Base-by-base conservation (phyloP, 257 asterid genomes). In the Primulina huaijiensis region DNA sequence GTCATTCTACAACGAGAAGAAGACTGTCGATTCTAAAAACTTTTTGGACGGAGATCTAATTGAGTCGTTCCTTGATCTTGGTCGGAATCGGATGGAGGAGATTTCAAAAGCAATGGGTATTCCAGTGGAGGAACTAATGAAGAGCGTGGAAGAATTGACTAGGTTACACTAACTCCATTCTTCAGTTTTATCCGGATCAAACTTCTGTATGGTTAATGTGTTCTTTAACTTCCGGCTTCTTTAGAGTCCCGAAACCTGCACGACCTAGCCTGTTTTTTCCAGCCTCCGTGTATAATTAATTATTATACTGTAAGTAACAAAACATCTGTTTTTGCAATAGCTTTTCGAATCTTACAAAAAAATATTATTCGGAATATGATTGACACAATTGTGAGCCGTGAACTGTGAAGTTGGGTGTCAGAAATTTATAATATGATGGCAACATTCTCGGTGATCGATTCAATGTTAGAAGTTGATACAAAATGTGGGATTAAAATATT, bases 121-220 rank as follows among this genome's bases (percentile, higher is more conserved):
- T 25, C 79, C 95, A 0, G 96, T 91, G 23, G 97, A 91, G 84
- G 97, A 91, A 74, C 87, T 94, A 12, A 89, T 88, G 97, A 89
- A 94, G 90, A 84, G 97, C 74, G 99, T 94, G 2, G 97, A 94
- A 78, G 99, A 94, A 77, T 76, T 94, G 74, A 91, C 97, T 25
- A 90, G 97, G 89, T 75, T 94, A 68, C 97, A 94, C 81, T 94
- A 76, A 76, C 50, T 57, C 50, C 58, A 12, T 56, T 58, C 17
- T 50, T 68, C 57, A 50, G 8, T 50, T 43, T 50, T 46, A 12
- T 46, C 19, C 55, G 16, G 6, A 16, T 46, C 55, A 5, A 46
- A 46, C 55, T 14, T 50, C 57, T 50, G 57, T 4, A 14, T 50
- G 57, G 53, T 43, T 43, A 12, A 43, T 3, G 53, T 14, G 53